Percentiles rank a stretch among this genome's conserved stretches.
Evolutionary conservation across 164 flowering plant genomes (phyloP).

Genomic region (Liquidambar formosana): DNA sequence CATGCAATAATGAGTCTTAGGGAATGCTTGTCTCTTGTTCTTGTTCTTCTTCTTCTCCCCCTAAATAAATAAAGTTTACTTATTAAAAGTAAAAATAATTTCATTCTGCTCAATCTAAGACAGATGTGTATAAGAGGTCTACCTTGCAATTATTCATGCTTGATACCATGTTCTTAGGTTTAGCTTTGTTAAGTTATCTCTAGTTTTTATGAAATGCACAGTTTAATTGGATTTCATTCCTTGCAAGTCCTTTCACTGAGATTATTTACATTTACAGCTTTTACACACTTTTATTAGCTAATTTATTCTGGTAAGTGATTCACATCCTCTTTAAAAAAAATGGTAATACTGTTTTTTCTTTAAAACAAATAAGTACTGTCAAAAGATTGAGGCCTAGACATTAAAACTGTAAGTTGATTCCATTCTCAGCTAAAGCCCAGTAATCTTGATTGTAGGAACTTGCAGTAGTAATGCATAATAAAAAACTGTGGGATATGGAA

Average conservation of each 20-base stretch:
- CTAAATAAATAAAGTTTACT: too few relatives aligned
- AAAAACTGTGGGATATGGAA: constrained; percentile 23
- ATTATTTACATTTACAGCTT: background rate
- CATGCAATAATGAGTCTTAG: background rate
- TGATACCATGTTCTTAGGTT: background rate
- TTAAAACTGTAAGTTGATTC: background rate
- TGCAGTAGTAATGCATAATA: constrained; percentile 10
- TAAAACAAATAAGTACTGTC: background rate
- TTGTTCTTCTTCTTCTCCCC: background rate
- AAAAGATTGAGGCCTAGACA: background rate
- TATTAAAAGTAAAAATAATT: background rate
- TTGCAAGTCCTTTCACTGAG: background rate
- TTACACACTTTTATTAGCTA: too few relatives aligned
- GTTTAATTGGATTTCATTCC: background rate
- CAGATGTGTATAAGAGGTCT: background rate
- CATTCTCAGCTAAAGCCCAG: background rate
- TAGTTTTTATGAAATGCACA: background rate
- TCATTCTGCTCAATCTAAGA: too few relatives aligned
- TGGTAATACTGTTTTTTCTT: too few relatives aligned
- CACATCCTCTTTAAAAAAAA: too few relatives aligned
- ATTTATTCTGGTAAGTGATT: too few relatives aligned
- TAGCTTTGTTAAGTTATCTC: background rate
- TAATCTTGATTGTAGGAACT: background rate
- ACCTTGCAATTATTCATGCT: background rate
- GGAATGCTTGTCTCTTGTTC: background rate